Evolutionary conservation across 2,329 filamentous ascomycete species (phyloP).

Genomic region (Fusarium dlaminii): DNA sequence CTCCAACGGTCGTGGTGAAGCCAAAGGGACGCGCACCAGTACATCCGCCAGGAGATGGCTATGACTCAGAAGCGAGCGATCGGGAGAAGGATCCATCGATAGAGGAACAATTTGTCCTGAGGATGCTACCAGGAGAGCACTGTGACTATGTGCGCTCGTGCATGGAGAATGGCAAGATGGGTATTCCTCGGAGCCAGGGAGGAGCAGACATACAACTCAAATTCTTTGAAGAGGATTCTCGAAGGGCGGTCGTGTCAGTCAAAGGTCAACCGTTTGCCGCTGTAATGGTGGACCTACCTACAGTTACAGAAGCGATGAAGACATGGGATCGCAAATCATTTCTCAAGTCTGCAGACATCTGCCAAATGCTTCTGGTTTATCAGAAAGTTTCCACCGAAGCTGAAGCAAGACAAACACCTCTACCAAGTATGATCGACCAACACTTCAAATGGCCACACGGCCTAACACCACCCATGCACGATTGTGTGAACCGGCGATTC

Average conservation of each 20-base stretch:
- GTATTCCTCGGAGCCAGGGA: slow-evolving; percentile 68
- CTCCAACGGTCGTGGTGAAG: slow-evolving; percentile 60
- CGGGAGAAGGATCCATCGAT: slow-evolving; percentile 86
- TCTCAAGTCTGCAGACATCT: slow-evolving; percentile 89
- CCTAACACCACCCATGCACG: slow-evolving; percentile 87
- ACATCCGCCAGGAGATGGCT: slow-evolving; percentile 84
- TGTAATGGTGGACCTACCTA: slow-evolving; percentile 83
- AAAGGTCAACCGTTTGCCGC: slow-evolving; percentile 78
- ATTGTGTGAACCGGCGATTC: slow-evolving; percentile 83
- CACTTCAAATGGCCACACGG: slow-evolving; percentile 84
- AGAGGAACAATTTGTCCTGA: slow-evolving; percentile 88
- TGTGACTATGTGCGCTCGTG: slow-evolving; percentile 82
- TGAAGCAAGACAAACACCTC: slow-evolving; percentile 71
- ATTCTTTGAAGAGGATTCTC: slow-evolving; percentile 78
- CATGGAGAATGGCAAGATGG: slow-evolving; percentile 81
- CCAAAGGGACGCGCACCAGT: slow-evolving; percentile 74
- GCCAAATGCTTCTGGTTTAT: slow-evolving; percentile 87
- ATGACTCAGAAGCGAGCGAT: slow-evolving; percentile 95
- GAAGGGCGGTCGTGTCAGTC: slow-evolving; percentile 77
- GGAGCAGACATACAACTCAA: slow-evolving; percentile 83
- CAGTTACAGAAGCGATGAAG: slow-evolving; percentile 91
- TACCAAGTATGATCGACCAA: slow-evolving; percentile 76
- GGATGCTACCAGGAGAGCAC: slow-evolving; percentile 87
- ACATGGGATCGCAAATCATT: slow-evolving; percentile 89
- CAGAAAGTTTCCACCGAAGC: slow-evolving; percentile 71